Evolutionary conservation across 2,329 filamentous ascomycete genomes (phyloP).

Genomic region (Byssothecium circinans): DNA sequence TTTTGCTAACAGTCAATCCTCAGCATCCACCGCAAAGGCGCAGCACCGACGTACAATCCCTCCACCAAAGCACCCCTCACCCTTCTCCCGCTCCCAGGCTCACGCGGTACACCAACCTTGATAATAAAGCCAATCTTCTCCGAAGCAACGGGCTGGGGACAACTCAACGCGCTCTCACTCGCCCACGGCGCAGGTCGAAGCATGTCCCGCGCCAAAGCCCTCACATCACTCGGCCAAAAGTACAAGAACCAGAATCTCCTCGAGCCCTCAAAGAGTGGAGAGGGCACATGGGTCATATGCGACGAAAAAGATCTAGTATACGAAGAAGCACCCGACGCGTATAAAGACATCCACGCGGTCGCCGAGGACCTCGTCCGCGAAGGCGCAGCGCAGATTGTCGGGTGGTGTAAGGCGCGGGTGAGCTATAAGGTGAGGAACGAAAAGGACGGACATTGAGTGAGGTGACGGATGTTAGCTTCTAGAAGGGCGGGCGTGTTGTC

Average conservation of each 20-base stretch:
- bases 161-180: slow-evolving; percentile 39
- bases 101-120: slow-evolving; percentile 44
- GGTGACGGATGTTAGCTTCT: slow-evolving; percentile 22
- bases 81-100: slow-evolving; percentile 43
- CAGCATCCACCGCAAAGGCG: slow-evolving; percentile 46
- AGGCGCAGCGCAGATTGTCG: slow-evolving; percentile 35
- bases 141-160: slow-evolving; percentile 26
- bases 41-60: slow-evolving; percentile 35
- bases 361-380: slow-evolving; percentile 38
- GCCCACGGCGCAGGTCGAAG: slow-evolving; percentile 44
- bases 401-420: slow-evolving; percentile 39
- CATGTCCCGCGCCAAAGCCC: slow-evolving; percentile 43
- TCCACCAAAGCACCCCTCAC: slow-evolving; percentile 22
- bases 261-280: slow-evolving; percentile 16
- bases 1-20: too few species aligned
- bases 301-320: slow-evolving; percentile 43
- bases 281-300: slow-evolving; percentile 43
- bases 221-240: slow-evolving; percentile 33
- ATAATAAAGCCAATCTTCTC: slow-evolving; percentile 40
- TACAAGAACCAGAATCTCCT: slow-evolving; percentile 37
- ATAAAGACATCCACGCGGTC: slow-evolving; percentile 43
- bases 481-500: neutral
- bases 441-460: too few species aligned
- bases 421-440: slow-evolving; percentile 46
- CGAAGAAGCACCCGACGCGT: slow-evolving; percentile 45